Conservation (phyloP, 164 flowering plant genomes). For the Hamamelis virginiana region DNA sequence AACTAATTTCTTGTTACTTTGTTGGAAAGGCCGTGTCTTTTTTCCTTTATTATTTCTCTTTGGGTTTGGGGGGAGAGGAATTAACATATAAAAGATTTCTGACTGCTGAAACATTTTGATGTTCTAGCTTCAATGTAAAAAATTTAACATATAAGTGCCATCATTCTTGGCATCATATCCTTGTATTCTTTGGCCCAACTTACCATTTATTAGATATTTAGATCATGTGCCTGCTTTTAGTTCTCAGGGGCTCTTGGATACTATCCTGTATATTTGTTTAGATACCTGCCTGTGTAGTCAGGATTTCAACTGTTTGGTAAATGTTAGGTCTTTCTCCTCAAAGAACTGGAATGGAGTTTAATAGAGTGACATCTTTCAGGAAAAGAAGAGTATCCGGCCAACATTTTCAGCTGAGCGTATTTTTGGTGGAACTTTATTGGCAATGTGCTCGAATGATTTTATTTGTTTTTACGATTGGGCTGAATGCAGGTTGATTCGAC, state of each 20-base stretch:
- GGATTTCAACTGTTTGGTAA: neutral
- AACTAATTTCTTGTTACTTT: no score
- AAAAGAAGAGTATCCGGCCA: slow-evolving; percentile 86
- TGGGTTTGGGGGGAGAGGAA: neutral
- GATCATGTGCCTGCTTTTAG: neutral
- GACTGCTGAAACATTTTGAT: neutral
- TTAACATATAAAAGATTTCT: neutral
- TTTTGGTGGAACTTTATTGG: slow-evolving; percentile 82
- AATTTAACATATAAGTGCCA: neutral
- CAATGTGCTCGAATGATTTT: slow-evolving; percentile 97
- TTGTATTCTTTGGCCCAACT: neutral
- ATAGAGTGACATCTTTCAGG: slow-evolving; percentile 55
- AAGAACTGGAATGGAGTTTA: slow-evolving; percentile 5
- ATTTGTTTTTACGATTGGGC: slow-evolving; percentile 99
- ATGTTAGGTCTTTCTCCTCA: neutral
- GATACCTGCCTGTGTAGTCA: neutral
- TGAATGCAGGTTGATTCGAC: slow-evolving; percentile 87
- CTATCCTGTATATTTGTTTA: no score
- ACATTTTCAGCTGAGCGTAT: slow-evolving; percentile 93
- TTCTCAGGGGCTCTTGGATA: neutral
- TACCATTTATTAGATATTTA: neutral
- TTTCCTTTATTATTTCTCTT: neutral
- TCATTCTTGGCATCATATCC: neutral
- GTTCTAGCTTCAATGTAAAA: neutral
- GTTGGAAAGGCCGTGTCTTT: no score